Evolutionary conservation across 495 filamentous ascomycete species (phyloP).

Genomic region (Elaphomyces granulatus): DNA sequence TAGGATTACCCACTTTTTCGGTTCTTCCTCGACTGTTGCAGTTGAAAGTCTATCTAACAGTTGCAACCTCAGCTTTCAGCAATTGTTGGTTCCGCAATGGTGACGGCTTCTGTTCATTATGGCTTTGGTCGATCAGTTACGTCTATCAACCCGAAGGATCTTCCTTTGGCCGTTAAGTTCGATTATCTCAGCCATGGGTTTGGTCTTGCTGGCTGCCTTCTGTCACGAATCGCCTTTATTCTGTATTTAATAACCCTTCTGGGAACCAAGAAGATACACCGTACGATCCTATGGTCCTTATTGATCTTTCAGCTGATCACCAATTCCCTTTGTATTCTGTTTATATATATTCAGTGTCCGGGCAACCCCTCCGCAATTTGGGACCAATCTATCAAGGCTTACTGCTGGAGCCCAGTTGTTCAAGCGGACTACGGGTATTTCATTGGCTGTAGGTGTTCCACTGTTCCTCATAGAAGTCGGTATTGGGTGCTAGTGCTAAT

Average conservation of each 20-base stretch:
- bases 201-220: conserved; percentile 6
- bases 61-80: conserved; percentile 1
- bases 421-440: conserved; percentile 28
- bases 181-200: conserved; percentile 17
- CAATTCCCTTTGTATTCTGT: conserved; percentile 18
- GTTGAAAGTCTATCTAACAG: not conserved
- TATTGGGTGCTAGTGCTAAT: no score
- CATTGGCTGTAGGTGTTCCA: conserved; percentile 20
- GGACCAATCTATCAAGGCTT: conserved; percentile 16
- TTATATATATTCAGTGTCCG: conserved; percentile 28
- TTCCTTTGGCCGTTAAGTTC: conserved; percentile 14
- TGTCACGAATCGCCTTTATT: conserved; percentile 26
- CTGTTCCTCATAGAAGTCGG: not conserved
- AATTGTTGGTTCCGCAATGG: conserved; percentile 16
- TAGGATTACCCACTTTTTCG: no score
- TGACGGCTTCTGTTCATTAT: conserved; percentile 11
- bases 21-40: not conserved
- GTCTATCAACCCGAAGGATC: conserved; percentile 1
- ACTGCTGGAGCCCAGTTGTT: conserved; percentile 22
- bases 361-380: conserved; percentile 24
- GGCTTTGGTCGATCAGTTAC: conserved; percentile 14
- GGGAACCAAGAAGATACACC: conserved; percentile 14
- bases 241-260: conserved; percentile 26
- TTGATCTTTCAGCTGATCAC: conserved; percentile 13
- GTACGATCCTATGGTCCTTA: conserved; percentile 22